Evolutionary conservation across 805 yeast species (phyloP).

Genomic region (Candida peoriensis): DNA sequence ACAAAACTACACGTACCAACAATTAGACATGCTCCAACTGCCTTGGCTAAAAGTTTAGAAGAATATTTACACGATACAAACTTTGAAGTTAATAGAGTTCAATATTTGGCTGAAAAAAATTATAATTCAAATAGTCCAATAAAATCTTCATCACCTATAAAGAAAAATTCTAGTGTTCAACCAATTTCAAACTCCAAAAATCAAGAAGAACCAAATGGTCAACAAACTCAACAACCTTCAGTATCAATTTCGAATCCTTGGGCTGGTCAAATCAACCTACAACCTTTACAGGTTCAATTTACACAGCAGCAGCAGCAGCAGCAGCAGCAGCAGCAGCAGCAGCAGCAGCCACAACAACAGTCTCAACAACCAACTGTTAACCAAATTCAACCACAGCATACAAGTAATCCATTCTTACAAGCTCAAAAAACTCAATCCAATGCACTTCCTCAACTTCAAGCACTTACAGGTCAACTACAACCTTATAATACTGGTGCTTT

Average conservation of each 20-base stretch:
- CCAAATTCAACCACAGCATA: constrained; percentile 15
- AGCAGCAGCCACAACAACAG: too few relatives aligned
- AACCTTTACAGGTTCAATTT: constrained; percentile 20
- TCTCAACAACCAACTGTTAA: constrained; percentile 11
- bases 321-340: constrained; percentile 3
- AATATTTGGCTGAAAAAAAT: constrained; percentile 65
- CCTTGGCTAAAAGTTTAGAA: constrained; percentile 77
- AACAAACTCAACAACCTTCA: neutral
- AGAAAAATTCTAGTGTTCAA: too few relatives aligned
- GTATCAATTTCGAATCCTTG: constrained; percentile 9
- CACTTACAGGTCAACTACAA: constrained; percentile 11
- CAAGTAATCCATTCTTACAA: constrained; percentile 18
- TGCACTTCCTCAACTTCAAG: constrained; percentile 11
- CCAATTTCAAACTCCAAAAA: constrained; percentile 2
- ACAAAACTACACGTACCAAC: constrained; percentile 93
- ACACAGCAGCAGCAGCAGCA: constrained; percentile 22
- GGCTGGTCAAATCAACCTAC: constrained; percentile 28
- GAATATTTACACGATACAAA: constrained; percentile 86
- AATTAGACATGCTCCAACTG: constrained; percentile 95
- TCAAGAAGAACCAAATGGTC: neutral
- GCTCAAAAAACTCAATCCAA: constrained; percentile 9
- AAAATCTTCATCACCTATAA: too few relatives aligned
- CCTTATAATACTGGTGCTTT: constrained; percentile 15
- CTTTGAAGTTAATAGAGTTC: constrained; percentile 74
- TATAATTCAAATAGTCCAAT: constrained; percentile 24